Base-by-base conservation (phyloP, 2,329 filamentous ascomycete species). In the Spiromastix sp. region DNA sequence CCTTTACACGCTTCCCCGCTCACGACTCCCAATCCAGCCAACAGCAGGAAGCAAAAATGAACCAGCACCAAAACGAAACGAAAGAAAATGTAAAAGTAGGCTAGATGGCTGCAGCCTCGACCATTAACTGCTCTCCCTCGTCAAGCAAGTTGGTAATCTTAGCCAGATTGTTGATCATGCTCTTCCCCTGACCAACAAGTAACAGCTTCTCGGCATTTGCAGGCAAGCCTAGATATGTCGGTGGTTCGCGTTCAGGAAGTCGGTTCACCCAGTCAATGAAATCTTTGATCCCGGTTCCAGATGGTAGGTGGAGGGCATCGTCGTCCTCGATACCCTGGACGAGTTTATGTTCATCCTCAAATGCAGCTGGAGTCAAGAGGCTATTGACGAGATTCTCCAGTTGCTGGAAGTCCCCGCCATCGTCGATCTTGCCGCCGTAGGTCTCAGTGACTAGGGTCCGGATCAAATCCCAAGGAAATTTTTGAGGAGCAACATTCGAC, bases 351-450 rank as follows among this genome's bases (percentile, higher is more conserved):
- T 89, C 84, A 31, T 87, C 81, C 39, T 98, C 91, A 54, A 93
- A 98, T 2, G 91, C 91, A 2, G 81, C 74, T 0, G 87, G 83
- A 0, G 85, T 94, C 44, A 98, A 70, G 58, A 93, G 79, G 20
- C 71, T 72, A 28, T 76, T 62, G 32, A 98, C 89, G 2, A 98
- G 73, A 38, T 73, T 64, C 30, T 71, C 69, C 11, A 98, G 74
- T 29, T 79, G 71, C 34, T 66, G 64, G 59, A 91, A 94, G 61
- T 98, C 91, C 27, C 66, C 79, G 44, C 86, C 81, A 53, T 95
- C 77, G 55, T 98, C 91, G 48, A 98, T 87, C 68, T 98, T 98
- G 59, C 91, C 91, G 45, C 91, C 91, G 54, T 98, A 98, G 43
- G 87, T 96, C 63, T 96, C 89, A 1, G 81, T 83, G 39, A 98